These are phyloP conservation scores for Aspergillus proliferans DNA, from an alignment of 2,329 filamentous ascomycete genomes.

Conservation along the genomic window DNA sequence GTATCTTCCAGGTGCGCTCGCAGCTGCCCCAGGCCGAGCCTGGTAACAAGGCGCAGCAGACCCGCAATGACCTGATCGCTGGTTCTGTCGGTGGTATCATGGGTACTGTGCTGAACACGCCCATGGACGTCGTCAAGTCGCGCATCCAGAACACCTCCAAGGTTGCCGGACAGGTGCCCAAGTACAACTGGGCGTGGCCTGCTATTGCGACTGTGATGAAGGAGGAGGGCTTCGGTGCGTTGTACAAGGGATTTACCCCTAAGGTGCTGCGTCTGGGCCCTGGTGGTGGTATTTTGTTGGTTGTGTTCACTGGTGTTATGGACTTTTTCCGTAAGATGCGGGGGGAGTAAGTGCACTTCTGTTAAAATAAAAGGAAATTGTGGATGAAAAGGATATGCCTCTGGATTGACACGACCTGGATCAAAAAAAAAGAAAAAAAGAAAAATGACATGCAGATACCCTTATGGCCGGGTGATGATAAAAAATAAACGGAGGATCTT, in stretches of 20 bases:
- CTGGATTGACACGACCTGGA: not conserved
- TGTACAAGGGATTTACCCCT: conserved; percentile 97
- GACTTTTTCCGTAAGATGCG: conserved; percentile 80
- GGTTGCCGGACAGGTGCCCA: conserved; percentile 71
- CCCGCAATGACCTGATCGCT: conserved; percentile 80
- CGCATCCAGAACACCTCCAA: conserved; percentile 92
- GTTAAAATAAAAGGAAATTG: not conserved
- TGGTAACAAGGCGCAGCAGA: conserved; percentile 67
- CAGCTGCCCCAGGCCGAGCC: conserved; percentile 70
- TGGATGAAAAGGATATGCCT: not conserved
- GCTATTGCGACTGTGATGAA: conserved; percentile 77
- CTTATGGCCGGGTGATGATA: not conserved
- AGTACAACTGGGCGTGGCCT: conserved; percentile 99
- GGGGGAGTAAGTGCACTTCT: conserved; percentile 26
- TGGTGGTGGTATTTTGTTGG: conserved; percentile 55
- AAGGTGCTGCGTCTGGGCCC: conserved; percentile 79
- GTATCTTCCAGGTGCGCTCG: conserved; percentile 91
- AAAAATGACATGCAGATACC: not conserved
- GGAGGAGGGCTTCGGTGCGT: conserved; percentile 84
- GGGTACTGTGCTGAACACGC: conserved; percentile 89
- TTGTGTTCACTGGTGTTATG: conserved; percentile 46
- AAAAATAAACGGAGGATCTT: not conserved
- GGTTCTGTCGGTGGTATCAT: conserved; percentile 82
- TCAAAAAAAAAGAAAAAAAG: not conserved
- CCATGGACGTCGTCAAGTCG: conserved; percentile 96